These are phyloP conservation scores for Cutaneotrichosporon cyanovorans DNA, from an alignment of 1,284 basidiomycete genomes.

Conservation along the genomic window DNA sequence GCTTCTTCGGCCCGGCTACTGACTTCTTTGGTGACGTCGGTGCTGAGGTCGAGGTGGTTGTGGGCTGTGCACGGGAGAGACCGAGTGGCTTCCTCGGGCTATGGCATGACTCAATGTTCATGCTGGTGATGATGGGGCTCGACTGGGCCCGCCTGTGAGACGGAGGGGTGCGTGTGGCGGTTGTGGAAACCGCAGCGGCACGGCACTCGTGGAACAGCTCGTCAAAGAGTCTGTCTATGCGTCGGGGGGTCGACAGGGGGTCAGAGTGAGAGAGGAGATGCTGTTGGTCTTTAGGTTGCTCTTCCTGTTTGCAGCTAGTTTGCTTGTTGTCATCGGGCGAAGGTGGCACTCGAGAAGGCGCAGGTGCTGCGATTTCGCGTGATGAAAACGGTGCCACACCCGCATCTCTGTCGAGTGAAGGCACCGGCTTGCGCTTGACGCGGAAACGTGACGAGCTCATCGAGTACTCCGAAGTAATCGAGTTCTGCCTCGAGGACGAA, in stretches of 20 bases:
- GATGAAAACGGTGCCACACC: not conserved
- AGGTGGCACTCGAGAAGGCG: not conserved
- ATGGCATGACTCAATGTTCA: no score
- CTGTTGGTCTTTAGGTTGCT: not conserved
- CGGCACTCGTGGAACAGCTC: conserved; percentile 14
- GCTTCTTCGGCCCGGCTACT: not conserved
- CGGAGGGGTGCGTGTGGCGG: not conserved
- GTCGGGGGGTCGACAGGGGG: not conserved
- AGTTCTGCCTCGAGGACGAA: no score
- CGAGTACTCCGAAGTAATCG: no score
- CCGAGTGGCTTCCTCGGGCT: no score
- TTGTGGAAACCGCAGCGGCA: not conserved
- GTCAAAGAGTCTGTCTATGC: conserved; percentile 16
- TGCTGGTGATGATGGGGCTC: no score
- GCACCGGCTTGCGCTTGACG: conserved; percentile 13
- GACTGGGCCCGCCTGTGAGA: no score
- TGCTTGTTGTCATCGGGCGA: not conserved
- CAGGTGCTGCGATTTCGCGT: not conserved
- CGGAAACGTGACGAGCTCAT: conserved; percentile 1
- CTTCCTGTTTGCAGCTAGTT: not conserved
- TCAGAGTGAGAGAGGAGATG: not conserved
- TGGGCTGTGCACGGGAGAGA: not conserved
- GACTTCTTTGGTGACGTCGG: not conserved
- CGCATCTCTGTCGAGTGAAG: no score
- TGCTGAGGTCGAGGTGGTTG: not conserved